Evolutionary conservation across 208 protist species (phyloP), one percentile per base, ranked within the genome.

Genomic region (Wallacemonas sp.): DNA sequence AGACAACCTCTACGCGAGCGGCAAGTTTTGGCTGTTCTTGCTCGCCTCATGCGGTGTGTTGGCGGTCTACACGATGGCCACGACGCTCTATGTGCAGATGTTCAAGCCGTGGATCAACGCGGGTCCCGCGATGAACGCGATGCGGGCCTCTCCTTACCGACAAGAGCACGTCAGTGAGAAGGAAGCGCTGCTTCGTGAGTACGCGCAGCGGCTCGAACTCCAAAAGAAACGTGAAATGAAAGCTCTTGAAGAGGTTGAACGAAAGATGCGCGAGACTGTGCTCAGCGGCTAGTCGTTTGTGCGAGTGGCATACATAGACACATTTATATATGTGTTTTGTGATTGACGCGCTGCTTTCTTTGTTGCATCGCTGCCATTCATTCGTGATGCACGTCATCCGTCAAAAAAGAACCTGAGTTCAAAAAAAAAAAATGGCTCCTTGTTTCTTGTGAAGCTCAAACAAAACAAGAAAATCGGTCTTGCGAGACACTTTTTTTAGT

Each of bases 91-190:
- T 62, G 79, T 87, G 19, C 71, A 81, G 31, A 42, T 90, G 17
- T 90, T 87, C 39, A 51, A 42, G 34, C 82, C 86, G 68, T 90
- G 82, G 80, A 53, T 62, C 22, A 89, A 88, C 62, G 86, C 80
- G 1, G 72, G 66, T 9, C 47, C 81, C 4, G 86, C 82, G 6
- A 81, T 86, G 75, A 66, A 70, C 4, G 72, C 86, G 0, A 73
- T 79, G 22, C 61, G 66, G 11, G 14, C 34, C 8, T 93, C 86
- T 15, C 64, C 66, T 24, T 84, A 79, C 60, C 76, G 73, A 1
- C 31, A 59, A n/a, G 67, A 72, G 42, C 72, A 86, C 66, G 22
- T 70, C 26, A 51, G 59, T 39, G 68, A 58, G 54, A 71, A 72
- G 58, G 11, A 19, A 19, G 55, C 46, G 42, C 51, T 84, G 33